phyloP scores from a whole-genome alignment of 108 stramenopile genomes.

The Chaetoceros tenuissimus region DNA sequence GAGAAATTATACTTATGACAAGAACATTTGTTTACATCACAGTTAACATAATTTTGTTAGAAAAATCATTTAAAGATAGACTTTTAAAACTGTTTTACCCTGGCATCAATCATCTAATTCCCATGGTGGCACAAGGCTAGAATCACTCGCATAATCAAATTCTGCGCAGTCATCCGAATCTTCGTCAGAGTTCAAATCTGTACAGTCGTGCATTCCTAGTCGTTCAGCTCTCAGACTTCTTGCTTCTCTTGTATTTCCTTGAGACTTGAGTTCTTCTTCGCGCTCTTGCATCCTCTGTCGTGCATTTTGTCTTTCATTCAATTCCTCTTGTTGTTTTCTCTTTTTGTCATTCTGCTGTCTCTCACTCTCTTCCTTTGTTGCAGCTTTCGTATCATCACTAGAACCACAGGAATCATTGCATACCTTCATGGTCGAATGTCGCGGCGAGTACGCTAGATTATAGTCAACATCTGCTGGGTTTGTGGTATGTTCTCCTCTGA shows the following conservation, averaged over 20 bases:
- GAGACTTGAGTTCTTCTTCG: neutral
- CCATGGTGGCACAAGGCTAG: neutral
- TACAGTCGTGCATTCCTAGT: neutral
- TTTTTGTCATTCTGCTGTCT: neutral
- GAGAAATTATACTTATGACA: too few relatives aligned
- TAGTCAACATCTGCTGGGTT: too few relatives aligned
- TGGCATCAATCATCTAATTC: too few relatives aligned
- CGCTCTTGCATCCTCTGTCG: neutral
- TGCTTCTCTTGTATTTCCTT: neutral
- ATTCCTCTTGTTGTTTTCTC: neutral
- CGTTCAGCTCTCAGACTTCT: neutral
- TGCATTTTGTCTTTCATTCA: neutral
- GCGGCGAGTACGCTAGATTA: too few relatives aligned
- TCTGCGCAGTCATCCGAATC: neutral
- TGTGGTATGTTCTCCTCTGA: too few relatives aligned
- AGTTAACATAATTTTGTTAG: too few relatives aligned
- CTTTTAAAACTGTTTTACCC: too few relatives aligned
- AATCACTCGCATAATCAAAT: constrained; percentile 1
- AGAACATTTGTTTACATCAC: too few relatives aligned
- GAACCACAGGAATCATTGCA: too few relatives aligned
- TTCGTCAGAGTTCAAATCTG: neutral
- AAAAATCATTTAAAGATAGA: too few relatives aligned
- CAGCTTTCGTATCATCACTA: constrained; percentile 1
- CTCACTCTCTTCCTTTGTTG: neutral
- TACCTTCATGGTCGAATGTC: too few relatives aligned